Evolutionary conservation across 345 rosid genomes (phyloP), one percentile per base, ranked within the genome.

Genomic region (Camelina hispida): DNA sequence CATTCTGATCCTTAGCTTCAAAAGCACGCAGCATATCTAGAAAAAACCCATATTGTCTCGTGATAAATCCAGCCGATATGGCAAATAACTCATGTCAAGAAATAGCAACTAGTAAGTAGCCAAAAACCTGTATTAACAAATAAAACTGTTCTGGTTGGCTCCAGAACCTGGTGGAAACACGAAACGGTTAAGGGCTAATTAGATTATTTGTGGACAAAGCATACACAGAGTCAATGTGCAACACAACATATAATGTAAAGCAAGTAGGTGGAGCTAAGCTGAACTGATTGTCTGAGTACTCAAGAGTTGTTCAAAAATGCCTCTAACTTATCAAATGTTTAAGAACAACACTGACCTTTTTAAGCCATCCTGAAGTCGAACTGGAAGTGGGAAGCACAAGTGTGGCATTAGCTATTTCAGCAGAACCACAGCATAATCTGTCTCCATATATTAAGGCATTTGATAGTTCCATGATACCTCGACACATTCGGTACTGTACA

Each of bases 401-500:
- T 81, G 85, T 83, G 42, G 87, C 88, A 76, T 81, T 84, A 48
- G 99, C 92, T 76, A 95, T 84, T 73, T 95, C 97, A 55, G 84
- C 40, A 18, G 99, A 95, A 66, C 99, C 99, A 52, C 98, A 95
- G 51, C 81, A 78, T 77, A 95, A 75, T 78, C 93, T 88, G 67
- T 95, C 90, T 66, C 97, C 97, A 69, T 92, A 95, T 80, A 95
- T 92, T 84, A 95, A 78, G 55, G 98, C 89, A 83, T 95, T 95
- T 42, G 97, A 86, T 70, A 95, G 83, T 77, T 90, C 91, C 99
- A 95, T 95, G 48, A 95, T 89, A 48, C 90, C 92, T 86, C 79
- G 85, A 71, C 90, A 90, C 99, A 95, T 95, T 11, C 99, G 97
- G 61, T 95, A 95, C 99, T 95, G 89, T 78, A 84, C 35, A 74